phyloP scores from a whole-genome alignment of 129 eudicot genomes.

The Flaveria ramosissima region DNA sequence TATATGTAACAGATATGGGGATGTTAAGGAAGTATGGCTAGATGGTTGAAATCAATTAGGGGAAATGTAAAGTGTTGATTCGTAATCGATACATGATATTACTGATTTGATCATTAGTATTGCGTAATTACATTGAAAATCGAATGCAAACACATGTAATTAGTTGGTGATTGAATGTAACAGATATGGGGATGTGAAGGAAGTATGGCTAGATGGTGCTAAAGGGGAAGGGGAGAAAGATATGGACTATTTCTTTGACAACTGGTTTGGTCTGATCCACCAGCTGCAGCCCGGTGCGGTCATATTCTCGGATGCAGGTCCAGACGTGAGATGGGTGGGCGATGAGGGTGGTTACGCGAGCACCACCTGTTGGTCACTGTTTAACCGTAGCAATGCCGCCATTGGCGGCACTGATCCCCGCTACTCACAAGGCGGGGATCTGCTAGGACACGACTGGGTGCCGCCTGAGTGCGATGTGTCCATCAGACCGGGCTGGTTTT shows the following conservation, averaged over 20 bases:
- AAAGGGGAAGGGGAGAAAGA: constrained; percentile 88
- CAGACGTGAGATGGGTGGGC: constrained; percentile 90
- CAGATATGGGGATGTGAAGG: constrained; percentile 78
- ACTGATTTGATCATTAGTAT: neutral
- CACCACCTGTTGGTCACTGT: constrained; percentile 84
- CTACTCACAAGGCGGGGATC: constrained; percentile 77
- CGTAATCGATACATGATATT: neutral
- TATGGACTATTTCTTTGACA: constrained; percentile 85
- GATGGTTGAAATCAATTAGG: constrained; percentile 45
- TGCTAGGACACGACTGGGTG: constrained; percentile 82
- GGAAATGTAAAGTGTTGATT: no score
- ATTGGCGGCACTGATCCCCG: constrained; percentile 73
- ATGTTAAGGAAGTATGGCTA: constrained; percentile 66
- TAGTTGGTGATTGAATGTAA: neutral
- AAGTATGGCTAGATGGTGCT: constrained; percentile 86
- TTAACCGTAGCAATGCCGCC: constrained; percentile 61
- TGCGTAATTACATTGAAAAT: neutral
- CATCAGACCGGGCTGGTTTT: constrained; percentile 92
- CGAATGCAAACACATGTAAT: neutral
- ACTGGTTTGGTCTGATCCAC: constrained; percentile 80
- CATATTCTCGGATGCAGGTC: constrained; percentile 92
- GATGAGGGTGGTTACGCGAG: constrained; percentile 79
- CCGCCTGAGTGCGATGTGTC: constrained; percentile 93
- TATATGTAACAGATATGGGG: constrained; percentile 63
- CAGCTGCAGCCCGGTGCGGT: constrained; percentile 78